Conservation (phyloP, 192 early-diverging fungal genomes). For the Entomortierella lignicola region DNA sequence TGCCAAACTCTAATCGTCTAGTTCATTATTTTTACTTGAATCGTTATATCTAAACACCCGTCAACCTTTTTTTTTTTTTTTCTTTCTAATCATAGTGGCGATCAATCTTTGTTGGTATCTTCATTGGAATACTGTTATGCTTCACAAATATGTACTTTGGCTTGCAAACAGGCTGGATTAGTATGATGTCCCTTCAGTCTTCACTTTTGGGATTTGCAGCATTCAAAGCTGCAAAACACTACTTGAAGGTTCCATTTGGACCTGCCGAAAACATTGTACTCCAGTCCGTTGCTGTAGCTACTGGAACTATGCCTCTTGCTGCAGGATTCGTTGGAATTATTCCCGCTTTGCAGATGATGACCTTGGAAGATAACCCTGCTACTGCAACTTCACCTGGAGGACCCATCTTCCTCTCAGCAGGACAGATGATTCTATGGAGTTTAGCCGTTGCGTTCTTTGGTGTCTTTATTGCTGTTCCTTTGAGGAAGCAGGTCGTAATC, state of each 20-base stretch:
- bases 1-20: not conserved
- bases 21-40: too few species aligned
- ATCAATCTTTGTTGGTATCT: conserved; percentile 69
- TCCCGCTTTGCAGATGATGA: conserved; percentile 81
- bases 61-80: not conserved
- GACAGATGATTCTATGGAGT: conserved; percentile 77
- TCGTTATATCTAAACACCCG: too few species aligned
- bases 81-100: conserved; percentile 52
- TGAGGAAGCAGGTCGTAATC: conserved; percentile 83
- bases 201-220: conserved; percentile 82
- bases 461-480: conserved; percentile 87
- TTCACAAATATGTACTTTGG: conserved; percentile 95
- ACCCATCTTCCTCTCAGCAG: conserved; percentile 59
- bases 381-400: conserved; percentile 44
- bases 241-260: conserved; percentile 66
- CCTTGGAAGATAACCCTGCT: conserved; percentile 60
- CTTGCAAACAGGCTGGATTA: conserved; percentile 84
- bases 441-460: conserved; percentile 87
- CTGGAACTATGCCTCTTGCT: conserved; percentile 86
- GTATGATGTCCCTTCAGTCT: conserved; percentile 82
- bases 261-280: conserved; percentile 89
- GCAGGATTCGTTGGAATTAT: conserved; percentile 88
- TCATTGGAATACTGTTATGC: conserved; percentile 76
- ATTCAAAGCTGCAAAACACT: conserved; percentile 69
- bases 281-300: conserved; percentile 86